A percentile compares a stretch with the other conserved stretches of the same genome.
Evolutionary conservation across 2,329 filamentous ascomycete species (phyloP).

Genomic region (Lecanoromycetidae sp.): DNA sequence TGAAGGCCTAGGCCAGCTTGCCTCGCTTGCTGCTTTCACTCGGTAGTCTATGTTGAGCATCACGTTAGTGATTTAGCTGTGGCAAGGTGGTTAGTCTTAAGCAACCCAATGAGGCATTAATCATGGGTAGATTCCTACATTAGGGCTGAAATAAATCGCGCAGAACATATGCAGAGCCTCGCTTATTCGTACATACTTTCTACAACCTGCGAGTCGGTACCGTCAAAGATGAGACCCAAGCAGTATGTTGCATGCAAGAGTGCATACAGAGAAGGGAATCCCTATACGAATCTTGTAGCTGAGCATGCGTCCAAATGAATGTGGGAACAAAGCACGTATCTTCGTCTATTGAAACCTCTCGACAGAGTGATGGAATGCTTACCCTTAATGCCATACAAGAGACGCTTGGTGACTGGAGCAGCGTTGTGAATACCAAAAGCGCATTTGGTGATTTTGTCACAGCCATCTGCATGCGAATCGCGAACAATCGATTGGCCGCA

Average conservation of each 20-base stretch:
- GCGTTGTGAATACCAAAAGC: not conserved
- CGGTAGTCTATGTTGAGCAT: no score
- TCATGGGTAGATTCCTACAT: not conserved
- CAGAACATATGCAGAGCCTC: not conserved
- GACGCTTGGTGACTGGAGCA: no score
- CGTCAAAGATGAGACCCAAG: no score
- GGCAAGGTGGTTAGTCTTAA: slow-evolving; percentile 1
- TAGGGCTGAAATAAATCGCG: not conserved
- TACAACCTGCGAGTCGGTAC: no score
- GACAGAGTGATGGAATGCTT: not conserved
- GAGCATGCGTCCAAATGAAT: no score
- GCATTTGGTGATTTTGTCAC: not conserved
- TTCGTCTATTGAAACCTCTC: no score
- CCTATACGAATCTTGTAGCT: no score
- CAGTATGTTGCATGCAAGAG: no score
- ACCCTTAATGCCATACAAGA: not conserved
- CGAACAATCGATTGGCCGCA: not conserved
- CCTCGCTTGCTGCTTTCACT: not conserved
- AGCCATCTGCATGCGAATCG: not conserved
- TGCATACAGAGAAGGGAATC: no score
- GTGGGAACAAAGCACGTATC: no score
- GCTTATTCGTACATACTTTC: no score
- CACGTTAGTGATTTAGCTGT: slow-evolving; percentile 1
- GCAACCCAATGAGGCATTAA: slow-evolving; percentile 10
- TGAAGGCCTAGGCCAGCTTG: not conserved